phyloP scores from a whole-genome alignment of 352 stramenopile genomes.

The Pythium utonaiense region DNA sequence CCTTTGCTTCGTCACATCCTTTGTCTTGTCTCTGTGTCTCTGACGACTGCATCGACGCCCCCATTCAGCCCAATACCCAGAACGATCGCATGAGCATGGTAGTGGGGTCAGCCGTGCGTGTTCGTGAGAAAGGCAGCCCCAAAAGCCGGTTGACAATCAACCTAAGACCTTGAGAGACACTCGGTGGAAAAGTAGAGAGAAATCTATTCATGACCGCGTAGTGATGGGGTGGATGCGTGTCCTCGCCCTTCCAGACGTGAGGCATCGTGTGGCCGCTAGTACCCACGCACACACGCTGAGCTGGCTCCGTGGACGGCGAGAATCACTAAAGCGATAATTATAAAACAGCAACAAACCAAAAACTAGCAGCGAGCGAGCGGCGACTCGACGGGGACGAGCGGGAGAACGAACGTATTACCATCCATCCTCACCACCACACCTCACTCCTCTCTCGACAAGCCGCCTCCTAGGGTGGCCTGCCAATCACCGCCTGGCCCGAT shows the following conservation, averaged over 20 bases:
- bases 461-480: neutral
- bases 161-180: too few relatives aligned
- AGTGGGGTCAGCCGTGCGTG: too few relatives aligned
- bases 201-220: slow-evolving; percentile 21
- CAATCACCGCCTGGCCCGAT: neutral
- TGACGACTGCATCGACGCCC: too few relatives aligned
- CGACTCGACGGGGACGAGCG: neutral
- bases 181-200: too few relatives aligned
- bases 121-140: too few relatives aligned
- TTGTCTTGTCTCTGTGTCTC: neutral
- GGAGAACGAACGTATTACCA: neutral
- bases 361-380: slow-evolving; percentile 17
- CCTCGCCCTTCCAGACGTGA: neutral
- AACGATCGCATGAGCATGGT: too few relatives aligned
- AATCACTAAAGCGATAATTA: slow-evolving; percentile 30
- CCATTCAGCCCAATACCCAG: too few relatives aligned
- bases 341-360: slow-evolving; percentile 29
- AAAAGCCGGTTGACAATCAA: too few relatives aligned
- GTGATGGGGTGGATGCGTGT: neutral
- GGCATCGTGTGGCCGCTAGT: too few relatives aligned
- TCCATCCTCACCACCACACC: too few relatives aligned
- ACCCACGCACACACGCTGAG: neutral
- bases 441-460: too few relatives aligned
- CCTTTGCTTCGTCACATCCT: neutral
- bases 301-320: neutral